Conservation (phyloP, 2,329 filamentous ascomycete species). For the Xylariaceae sp. region DNA sequence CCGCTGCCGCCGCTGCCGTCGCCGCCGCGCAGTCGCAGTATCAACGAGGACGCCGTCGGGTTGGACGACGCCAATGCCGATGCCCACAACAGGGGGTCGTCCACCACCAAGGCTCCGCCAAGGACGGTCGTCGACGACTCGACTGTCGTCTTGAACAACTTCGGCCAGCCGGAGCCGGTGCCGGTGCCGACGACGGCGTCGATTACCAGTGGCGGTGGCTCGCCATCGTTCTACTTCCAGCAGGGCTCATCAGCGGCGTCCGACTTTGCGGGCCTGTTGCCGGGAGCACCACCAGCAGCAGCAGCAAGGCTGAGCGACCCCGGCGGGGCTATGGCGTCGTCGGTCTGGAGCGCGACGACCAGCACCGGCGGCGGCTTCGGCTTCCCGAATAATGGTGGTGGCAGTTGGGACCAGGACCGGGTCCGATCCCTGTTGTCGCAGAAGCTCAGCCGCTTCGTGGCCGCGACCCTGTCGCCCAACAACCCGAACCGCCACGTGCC, state of each 20-base stretch:
- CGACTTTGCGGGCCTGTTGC: too few species aligned
- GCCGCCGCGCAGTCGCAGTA: slow-evolving; percentile 43
- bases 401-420: slow-evolving; percentile 52
- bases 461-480: slow-evolving; percentile 47
- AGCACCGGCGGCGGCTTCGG: slow-evolving; percentile 3
- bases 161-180: neutral
- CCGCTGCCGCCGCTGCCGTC: slow-evolving; percentile 47
- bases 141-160: slow-evolving; percentile 50
- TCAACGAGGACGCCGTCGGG: too few species aligned
- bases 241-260: too few species aligned
- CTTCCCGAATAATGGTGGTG: slow-evolving; percentile 21
- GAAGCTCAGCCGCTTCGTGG: slow-evolving; percentile 45
- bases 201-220: slow-evolving; percentile 28
- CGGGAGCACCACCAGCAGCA: neutral
- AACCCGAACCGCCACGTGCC: slow-evolving; percentile 54
- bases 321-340: too few species aligned
- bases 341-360: neutral
- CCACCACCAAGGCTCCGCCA: slow-evolving; percentile 48
- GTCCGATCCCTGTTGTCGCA: slow-evolving; percentile 47
- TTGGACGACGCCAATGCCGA: too few species aligned
- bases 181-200: slow-evolving; percentile 28
- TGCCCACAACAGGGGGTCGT: too few species aligned
- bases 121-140: slow-evolving; percentile 50
- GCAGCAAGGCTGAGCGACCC: neutral
- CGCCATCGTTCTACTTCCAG: too few species aligned